Base-by-base conservation (phyloP, 225 moss, liverwort and hornwort genomes). In the Bryum argenteum region DNA sequence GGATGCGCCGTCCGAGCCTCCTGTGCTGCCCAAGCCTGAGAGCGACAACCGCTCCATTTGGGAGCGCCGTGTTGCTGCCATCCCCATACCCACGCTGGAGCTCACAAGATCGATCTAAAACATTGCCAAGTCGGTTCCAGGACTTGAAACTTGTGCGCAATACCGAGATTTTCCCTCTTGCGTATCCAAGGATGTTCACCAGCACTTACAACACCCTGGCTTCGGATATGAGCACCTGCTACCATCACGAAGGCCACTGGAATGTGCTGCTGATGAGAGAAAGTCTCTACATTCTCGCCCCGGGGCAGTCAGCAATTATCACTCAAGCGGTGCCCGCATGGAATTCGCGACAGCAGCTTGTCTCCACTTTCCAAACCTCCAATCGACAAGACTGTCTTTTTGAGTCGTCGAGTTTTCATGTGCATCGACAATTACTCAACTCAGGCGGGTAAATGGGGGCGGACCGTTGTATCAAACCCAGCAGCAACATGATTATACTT, bases 71-170 rank as follows among this genome's bases (percentile, higher is more conserved):
- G 28, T 41, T 48, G 72, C 76, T 16, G 58, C 66, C 48, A 77
- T 75, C n/a, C 78, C 83, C 22, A 80, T 83, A 22, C 11, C 58
- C 10, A 83, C 80, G 11, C 78, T 87, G 20, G 83, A 83, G 63
- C 78, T 87, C 58, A 83, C 86, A 4, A 58, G 75, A 44, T 83
- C 83, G 7, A 42, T 83, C 5, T 87, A 60, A 75, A 59, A 20
- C 18, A 4, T 20, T 18, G 3, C 10, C 10, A 45, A 45, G 11
- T 45, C 45, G 11, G 45, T 45, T 45, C 45, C 45, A 45, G 14
- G 13, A 45, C 45, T 45, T 45, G 45, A 47, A 16, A 48, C 15
- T 17, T 48, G 7, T 48, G 7, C 48, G 48, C 48, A 16, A 17
- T 17, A 6, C 2, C 48, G 17, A 48, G 16, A 17, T 5, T 48